Evolutionary conservation across 2,329 filamentous ascomycete species (phyloP).

Genomic region (Neurospora crassa): DNA sequence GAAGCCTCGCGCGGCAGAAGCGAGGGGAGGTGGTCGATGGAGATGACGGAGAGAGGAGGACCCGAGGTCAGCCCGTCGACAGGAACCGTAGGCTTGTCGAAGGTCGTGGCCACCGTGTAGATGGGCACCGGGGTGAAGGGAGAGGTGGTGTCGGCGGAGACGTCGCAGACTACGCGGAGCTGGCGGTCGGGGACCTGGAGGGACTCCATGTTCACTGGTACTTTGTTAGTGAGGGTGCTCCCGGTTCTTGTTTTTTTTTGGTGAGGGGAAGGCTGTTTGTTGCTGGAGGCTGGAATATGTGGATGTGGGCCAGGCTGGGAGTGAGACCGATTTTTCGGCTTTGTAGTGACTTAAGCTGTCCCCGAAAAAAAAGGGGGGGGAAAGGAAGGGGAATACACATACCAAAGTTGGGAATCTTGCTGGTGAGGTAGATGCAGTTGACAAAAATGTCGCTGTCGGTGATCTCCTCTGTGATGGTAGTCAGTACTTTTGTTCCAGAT

Average conservation of each 20-base stretch:
- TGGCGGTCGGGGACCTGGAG: constrained; percentile 60
- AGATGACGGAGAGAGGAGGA: constrained; percentile 67
- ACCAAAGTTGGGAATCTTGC: constrained; percentile 67
- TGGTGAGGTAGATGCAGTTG: constrained; percentile 76
- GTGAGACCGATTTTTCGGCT: background rate
- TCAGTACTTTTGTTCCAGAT: constrained; percentile 4
- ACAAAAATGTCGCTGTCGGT: constrained; percentile 66
- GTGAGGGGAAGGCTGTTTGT: no score
- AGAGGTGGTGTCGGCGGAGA: constrained; percentile 41
- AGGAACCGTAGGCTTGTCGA: constrained; percentile 79
- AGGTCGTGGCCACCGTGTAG: constrained; percentile 55
- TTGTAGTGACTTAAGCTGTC: background rate
- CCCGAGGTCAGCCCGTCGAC: constrained; percentile 42
- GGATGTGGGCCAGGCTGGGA: background rate
- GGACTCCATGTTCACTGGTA: constrained; percentile 52
- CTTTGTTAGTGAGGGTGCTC: background rate
- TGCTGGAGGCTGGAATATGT: background rate
- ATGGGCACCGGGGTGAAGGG: constrained; percentile 19
- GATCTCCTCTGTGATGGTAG: constrained; percentile 48
- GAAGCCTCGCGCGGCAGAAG: constrained; percentile 79
- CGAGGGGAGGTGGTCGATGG: constrained; percentile 76
- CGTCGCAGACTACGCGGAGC: constrained; percentile 73
- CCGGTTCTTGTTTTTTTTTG: background rate
- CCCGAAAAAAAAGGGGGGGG: background rate
- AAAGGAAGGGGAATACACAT: background rate